Evolutionary conservation across 1,139 yeast species (phyloP).

Genomic region (Hansenula anomala): DNA sequence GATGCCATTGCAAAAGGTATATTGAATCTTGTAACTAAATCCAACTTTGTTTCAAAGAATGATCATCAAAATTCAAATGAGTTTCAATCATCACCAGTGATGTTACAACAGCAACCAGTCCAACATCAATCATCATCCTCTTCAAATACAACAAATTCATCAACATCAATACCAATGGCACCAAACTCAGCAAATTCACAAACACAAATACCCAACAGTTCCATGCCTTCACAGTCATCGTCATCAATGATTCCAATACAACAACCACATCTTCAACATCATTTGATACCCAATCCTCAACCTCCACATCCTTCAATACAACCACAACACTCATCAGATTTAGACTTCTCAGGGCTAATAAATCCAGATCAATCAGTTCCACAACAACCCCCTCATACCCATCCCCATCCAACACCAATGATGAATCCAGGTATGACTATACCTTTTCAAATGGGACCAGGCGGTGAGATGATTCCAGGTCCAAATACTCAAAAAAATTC

Average conservation of each 20-base stretch:
- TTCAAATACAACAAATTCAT: background rate
- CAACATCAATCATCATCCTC: background rate
- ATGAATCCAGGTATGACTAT: too few species aligned
- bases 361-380: too few species aligned
- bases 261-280: slow-evolving; percentile 5
- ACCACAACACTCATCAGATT: background rate
- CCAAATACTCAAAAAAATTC: too few species aligned
- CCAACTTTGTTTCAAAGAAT: slow-evolving; percentile 8
- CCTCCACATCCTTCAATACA: slow-evolving; percentile 2
- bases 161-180: background rate
- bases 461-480: too few species aligned
- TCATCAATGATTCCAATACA: background rate
- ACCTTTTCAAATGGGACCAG: too few species aligned
- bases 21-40: slow-evolving; percentile 10
- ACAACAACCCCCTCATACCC: too few species aligned
- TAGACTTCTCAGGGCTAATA: too few species aligned
- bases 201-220: too few species aligned
- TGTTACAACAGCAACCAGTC: background rate
- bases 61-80: background rate
- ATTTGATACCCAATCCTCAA: too few species aligned
- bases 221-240: background rate
- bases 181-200: background rate
- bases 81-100: background rate
- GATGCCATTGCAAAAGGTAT: slow-evolving; percentile 20
- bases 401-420: too few species aligned